Conservation (phyloP, 345 rosid genomes). For the Acer campestre region DNA sequence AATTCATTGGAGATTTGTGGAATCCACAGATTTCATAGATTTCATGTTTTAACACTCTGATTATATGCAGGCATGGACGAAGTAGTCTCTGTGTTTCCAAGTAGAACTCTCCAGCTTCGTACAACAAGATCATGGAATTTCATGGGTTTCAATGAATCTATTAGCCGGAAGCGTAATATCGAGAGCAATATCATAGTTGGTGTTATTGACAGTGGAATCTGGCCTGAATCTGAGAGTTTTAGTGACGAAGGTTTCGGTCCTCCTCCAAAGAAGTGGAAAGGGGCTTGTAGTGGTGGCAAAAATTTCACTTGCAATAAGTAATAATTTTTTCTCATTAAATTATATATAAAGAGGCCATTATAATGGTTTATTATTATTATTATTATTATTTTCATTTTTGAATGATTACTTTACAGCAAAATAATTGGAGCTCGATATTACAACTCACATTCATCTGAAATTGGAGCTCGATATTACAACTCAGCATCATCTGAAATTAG, state of each 20-base stretch:
- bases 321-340: neutral
- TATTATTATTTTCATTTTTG: neutral
- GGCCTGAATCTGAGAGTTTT: slow-evolving; percentile 55
- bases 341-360: neutral
- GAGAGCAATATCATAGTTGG: slow-evolving; percentile 45
- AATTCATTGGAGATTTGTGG: too few relatives aligned
- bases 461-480: slow-evolving; percentile 41
- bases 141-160: slow-evolving; percentile 35
- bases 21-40: too few relatives aligned
- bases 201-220: slow-evolving; percentile 41
- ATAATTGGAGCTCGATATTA: slow-evolving; percentile 46
- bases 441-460: neutral
- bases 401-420: slow-evolving; percentile 31
- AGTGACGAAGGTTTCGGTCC: slow-evolving; percentile 49
- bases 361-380: neutral
- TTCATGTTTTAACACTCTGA: neutral
- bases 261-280: slow-evolving; percentile 55
- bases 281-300: slow-evolving; percentile 36
- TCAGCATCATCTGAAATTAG: neutral
- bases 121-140: slow-evolving; percentile 59
- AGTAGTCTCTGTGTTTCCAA: slow-evolving; percentile 44
- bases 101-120: slow-evolving; percentile 24
- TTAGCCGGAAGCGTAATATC: neutral
- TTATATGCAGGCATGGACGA: slow-evolving; percentile 23
- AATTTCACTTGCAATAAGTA: slow-evolving; percentile 65